phyloP scores from a whole-genome alignment of 495 filamentous ascomycete genomes.

The Aspergillus biplanus region DNA sequence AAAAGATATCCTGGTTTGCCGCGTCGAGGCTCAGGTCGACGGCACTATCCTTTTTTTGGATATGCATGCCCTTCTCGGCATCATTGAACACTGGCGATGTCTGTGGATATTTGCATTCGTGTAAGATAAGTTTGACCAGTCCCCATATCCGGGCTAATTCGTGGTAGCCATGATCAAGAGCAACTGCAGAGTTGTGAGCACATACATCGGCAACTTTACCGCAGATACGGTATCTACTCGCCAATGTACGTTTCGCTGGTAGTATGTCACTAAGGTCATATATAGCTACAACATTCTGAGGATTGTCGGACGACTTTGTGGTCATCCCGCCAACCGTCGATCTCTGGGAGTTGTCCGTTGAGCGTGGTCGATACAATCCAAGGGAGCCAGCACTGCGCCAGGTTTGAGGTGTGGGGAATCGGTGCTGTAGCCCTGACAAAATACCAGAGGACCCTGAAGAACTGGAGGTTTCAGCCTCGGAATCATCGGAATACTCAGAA shows the following conservation, averaged over 20 bases:
- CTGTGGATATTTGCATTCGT: constrained; percentile 65
- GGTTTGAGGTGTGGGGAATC: constrained; percentile 55
- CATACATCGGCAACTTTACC: constrained; percentile 80
- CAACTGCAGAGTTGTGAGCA: constrained; percentile 77
- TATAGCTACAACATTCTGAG: constrained; percentile 67
- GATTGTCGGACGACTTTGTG: constrained; percentile 38
- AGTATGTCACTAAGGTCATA: constrained; percentile 67
- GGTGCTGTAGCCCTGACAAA: constrained; percentile 46
- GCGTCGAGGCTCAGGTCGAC: constrained; percentile 41
- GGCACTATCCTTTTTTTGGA: constrained; percentile 36
- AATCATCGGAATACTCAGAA: constrained; percentile 65
- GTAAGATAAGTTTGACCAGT: constrained; percentile 74
- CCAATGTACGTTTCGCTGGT: constrained; percentile 76
- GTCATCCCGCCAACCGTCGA: constrained; percentile 51
- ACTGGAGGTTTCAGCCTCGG: constrained; percentile 67
- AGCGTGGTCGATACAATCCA: constrained; percentile 49
- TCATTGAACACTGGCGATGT: constrained; percentile 55
- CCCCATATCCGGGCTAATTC: constrained; percentile 86
- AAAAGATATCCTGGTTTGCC: constrained; percentile 15
- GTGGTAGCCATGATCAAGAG: constrained; percentile 68
- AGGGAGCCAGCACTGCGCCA: constrained; percentile 55
- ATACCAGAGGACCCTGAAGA: constrained; percentile 72
- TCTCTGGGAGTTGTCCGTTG: constrained; percentile 58
- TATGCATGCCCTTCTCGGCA: constrained; percentile 49
- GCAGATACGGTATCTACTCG: constrained; percentile 79